Evolutionary conservation across 2,329 filamentous ascomycete genomes (phyloP).

Genomic region (Fusarium graminum): DNA sequence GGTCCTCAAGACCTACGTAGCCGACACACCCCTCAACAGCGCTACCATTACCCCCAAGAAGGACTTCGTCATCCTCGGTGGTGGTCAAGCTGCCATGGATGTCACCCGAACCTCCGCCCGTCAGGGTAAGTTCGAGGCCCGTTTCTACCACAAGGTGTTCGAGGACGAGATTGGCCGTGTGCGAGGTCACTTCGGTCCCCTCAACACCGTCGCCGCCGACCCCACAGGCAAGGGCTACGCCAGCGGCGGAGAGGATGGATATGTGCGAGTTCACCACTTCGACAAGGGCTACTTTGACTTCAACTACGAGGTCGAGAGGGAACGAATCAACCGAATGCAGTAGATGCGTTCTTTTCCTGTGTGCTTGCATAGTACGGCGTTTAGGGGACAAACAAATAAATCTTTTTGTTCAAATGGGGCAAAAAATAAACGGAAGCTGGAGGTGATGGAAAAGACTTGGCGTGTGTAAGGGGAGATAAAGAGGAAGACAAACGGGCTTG

Average conservation of each 20-base stretch:
- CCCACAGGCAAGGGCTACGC: slow-evolving; percentile 93
- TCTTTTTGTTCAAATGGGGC: slow-evolving; percentile 50
- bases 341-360: slow-evolving; percentile 55
- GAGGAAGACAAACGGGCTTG: slow-evolving; percentile 46
- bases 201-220: slow-evolving; percentile 96
- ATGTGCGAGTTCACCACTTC: slow-evolving; percentile 98
- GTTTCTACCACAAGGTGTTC: slow-evolving; percentile 99
- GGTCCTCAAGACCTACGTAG: slow-evolving; percentile 90
- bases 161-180: slow-evolving; percentile 99
- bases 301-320: slow-evolving; percentile 97
- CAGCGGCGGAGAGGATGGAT: slow-evolving; percentile 96
- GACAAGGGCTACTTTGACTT: slow-evolving; percentile 99
- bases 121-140: slow-evolving; percentile 98
- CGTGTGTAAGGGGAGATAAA: slow-evolving; percentile 38
- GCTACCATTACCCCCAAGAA: slow-evolving; percentile 95
- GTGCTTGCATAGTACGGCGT: slow-evolving; percentile 61
- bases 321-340: slow-evolving; percentile 67
- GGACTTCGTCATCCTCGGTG: slow-evolving; percentile 96
- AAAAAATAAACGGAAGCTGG: slow-evolving; percentile 47
- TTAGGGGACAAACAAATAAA: slow-evolving; percentile 51
- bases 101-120: slow-evolving; percentile 94
- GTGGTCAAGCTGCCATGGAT: slow-evolving; percentile 98
- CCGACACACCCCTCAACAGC: slow-evolving; percentile 97
- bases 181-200: slow-evolving; percentile 93
- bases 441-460: slow-evolving; percentile 26